phyloP scores from a whole-genome alignment of 768 basidiomycete genomes.

The Termitomyces sp. region DNA sequence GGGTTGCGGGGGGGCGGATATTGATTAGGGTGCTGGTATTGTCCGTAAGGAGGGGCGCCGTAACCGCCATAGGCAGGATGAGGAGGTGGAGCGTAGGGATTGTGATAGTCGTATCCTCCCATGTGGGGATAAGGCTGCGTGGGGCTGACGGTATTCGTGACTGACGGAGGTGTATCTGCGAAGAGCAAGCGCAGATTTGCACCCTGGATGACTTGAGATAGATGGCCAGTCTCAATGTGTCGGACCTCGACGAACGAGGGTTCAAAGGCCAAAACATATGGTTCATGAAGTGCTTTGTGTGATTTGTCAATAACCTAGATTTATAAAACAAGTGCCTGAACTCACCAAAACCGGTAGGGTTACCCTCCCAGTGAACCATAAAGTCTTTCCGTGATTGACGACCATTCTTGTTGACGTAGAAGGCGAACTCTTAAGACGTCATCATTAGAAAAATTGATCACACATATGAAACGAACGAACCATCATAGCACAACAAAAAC shows the following conservation, averaged over 20 bases:
- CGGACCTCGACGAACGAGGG: slow-evolving; percentile 95
- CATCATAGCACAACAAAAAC: slow-evolving; percentile 96
- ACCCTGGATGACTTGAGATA: slow-evolving; percentile 95
- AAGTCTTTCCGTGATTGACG: slow-evolving; percentile 88
- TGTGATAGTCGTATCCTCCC: slow-evolving; percentile 24
- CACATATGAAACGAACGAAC: slow-evolving; percentile 40
- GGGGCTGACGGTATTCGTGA: slow-evolving; percentile 53
- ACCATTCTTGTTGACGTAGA: slow-evolving; percentile 97
- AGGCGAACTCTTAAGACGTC: slow-evolving; percentile 78
- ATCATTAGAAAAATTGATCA: background rate
- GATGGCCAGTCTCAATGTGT: slow-evolving; percentile 87
- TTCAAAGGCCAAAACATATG: slow-evolving; percentile 96
- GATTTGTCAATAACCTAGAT: background rate
- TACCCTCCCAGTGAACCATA: slow-evolving; percentile 97
- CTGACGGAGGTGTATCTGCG: slow-evolving; percentile 88
- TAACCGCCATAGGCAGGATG: slow-evolving; percentile 30
- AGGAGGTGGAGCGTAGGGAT: slow-evolving; percentile 25
- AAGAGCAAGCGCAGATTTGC: slow-evolving; percentile 88
- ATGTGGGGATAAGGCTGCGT: slow-evolving; percentile 24
- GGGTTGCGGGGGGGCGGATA: slow-evolving; percentile 36
- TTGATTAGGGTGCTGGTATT: slow-evolving; percentile 34
- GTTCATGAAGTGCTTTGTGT: slow-evolving; percentile 81
- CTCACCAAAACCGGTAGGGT: slow-evolving; percentile 91
- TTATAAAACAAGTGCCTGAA: slow-evolving; percentile 3
- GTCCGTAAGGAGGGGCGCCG: slow-evolving; percentile 23